Evolutionary conservation across 2,329 filamentous ascomycete genomes (phyloP), one percentile per base, ranked within the genome.

Genomic region (Colletotrichum tofieldiae): DNA sequence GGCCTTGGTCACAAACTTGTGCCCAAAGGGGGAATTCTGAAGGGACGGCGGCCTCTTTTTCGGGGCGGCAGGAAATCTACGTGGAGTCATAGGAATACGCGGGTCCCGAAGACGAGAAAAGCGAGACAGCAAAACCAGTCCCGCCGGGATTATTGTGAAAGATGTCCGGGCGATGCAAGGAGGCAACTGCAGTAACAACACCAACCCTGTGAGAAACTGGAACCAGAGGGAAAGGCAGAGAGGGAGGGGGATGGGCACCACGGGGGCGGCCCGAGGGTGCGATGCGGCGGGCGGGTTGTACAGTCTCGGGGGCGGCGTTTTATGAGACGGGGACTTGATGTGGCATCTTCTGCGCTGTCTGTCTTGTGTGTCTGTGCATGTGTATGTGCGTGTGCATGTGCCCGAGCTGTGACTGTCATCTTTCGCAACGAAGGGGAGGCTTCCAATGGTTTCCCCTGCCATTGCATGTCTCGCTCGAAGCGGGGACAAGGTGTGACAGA

Each of bases 281-380:
- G 52, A 64, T 54, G 59, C 51, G 35, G 43, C 9, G 6, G 32
- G 20, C 41, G 45, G 47, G 62, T 66, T 60, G 62, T 52, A 64
- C 59, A n/a, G 56, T 63, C 65, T 68, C 59, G 59, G 65, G 45
- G 64, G 59, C 37, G 69, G 65, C 65, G 58, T 72, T 64, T 63
- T 62, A 55, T 67, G 67, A 71, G 67, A 55, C 56, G 60, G 68
- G 29, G 43, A 43, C 55, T 14, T 56, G 56, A 41, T 58, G 59
- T 59, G 58, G 52, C 61, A 39, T 45, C 41, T 41, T 45, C 20
- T 41, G 39, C 26, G 47, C 35, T 16, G 35, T 32, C 61, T 43
- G 61, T 54, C 20, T 29, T n/a, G n/a, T n/a, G n/a, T n/a, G n/a
- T n/a, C n/a, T 37, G 43, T 47, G 43, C 56, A 29, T 32, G 60